Evolutionary conservation across 805 yeast genomes (phyloP).

Genomic region (Starmerella roubikii): DNA sequence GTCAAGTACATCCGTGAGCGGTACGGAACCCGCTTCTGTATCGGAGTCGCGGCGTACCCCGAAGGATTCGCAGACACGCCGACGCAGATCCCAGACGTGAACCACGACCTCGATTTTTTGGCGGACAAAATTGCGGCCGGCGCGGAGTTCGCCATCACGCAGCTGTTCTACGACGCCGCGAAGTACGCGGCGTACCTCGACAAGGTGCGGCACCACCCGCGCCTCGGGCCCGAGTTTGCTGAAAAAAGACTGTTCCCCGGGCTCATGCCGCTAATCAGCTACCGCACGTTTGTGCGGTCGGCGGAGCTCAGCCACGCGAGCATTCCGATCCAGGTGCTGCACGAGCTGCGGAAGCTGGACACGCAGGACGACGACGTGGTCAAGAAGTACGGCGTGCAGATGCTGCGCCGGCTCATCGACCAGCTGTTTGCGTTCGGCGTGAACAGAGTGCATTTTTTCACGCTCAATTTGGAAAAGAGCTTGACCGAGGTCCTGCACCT

Average conservation of each 20-base stretch:
- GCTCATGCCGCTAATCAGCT: conserved; percentile 92
- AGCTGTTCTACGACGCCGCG: conserved; percentile 76
- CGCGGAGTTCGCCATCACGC: conserved; percentile 87
- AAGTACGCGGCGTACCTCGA: conserved; percentile 69
- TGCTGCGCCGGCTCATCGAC: conserved; percentile 69
- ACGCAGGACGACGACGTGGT: conserved; percentile 85
- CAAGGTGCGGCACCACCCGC: conserved; percentile 39
- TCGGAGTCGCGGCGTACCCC: conserved; percentile 97
- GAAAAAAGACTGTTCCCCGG: conserved; percentile 88
- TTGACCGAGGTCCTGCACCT: conserved; percentile 69
- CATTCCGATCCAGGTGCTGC: conserved; percentile 61
- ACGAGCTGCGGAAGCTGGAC: conserved; percentile 46
- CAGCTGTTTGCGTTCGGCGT: conserved; percentile 42
- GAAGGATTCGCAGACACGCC: conserved; percentile 93
- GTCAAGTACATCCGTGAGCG: conserved; percentile 57
- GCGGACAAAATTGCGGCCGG: conserved; percentile 84
- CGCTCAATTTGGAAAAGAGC: conserved; percentile 82
- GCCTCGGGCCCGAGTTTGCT: conserved; percentile 44
- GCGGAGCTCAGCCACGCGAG: conserved; percentile 83
- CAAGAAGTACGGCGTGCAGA: conserved; percentile 68
- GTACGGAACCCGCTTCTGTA: conserved; percentile 71
- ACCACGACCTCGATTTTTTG: conserved; percentile 61
- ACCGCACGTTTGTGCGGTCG: conserved; percentile 80
- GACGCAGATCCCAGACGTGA: conserved; percentile 51
- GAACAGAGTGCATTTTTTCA: conserved; percentile 85